Evolutionary conservation across 2,329 filamentous ascomycete species (phyloP).

Genomic region (Apiospora arundinis): DNA sequence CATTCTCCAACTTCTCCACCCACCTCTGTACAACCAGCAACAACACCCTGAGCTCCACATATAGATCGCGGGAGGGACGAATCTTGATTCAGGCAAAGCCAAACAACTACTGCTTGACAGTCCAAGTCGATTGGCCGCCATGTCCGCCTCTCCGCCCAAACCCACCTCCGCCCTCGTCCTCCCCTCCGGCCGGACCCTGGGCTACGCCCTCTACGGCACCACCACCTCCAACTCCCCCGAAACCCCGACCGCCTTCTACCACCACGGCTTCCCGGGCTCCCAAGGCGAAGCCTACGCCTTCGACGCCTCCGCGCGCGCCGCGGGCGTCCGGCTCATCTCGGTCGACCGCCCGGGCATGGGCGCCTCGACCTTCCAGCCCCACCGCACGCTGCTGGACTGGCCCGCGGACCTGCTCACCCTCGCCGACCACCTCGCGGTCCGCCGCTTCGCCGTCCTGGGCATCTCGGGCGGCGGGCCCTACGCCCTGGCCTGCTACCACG

Average conservation of each 20-base stretch:
- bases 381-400: slow-evolving; percentile 33
- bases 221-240: too few species aligned
- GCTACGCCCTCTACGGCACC: slow-evolving; percentile 40
- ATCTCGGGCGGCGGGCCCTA: slow-evolving; percentile 38
- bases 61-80: background rate
- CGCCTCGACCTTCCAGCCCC: slow-evolving; percentile 39
- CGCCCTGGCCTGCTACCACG: slow-evolving; percentile 32
- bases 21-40: too few species aligned
- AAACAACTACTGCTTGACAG: too few species aligned
- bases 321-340: slow-evolving; percentile 36
- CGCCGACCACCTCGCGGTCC: slow-evolving; percentile 32
- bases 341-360: slow-evolving; percentile 42
- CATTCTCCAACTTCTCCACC: too few species aligned
- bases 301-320: slow-evolving; percentile 25
- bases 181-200: slow-evolving; percentile 37
- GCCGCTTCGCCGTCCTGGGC: slow-evolving; percentile 35
- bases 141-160: background rate
- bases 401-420: slow-evolving; percentile 34
- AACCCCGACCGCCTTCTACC: slow-evolving; percentile 32
- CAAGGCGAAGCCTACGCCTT: slow-evolving; percentile 34
- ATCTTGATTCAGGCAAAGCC: too few species aligned
- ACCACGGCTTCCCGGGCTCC: slow-evolving; percentile 41
- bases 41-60: background rate
- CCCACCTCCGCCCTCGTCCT: slow-evolving; percentile 25
- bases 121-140: background rate